phyloP scores from a whole-genome alignment of 1,139 yeast genomes.

The Pichiaceae sp. region DNA sequence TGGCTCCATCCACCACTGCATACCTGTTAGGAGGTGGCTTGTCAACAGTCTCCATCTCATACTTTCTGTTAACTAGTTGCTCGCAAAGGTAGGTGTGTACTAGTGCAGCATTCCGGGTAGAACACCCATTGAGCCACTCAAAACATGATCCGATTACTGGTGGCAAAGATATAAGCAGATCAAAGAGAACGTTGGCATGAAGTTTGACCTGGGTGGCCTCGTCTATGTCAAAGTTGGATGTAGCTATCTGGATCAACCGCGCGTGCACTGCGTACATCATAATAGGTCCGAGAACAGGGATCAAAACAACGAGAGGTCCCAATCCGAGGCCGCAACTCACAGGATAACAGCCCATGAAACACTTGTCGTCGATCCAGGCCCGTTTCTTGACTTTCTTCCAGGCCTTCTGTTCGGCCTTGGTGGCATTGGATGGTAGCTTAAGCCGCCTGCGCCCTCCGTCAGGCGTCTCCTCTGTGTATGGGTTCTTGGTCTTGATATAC shows the following conservation, averaged over 20 bases:
- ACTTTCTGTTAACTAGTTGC: slow-evolving; percentile 27
- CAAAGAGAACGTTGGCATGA: slow-evolving; percentile 67
- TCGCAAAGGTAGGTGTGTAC: slow-evolving; percentile 45
- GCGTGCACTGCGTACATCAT: slow-evolving; percentile 73
- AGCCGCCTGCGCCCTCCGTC: slow-evolving; percentile 46
- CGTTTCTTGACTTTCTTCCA: slow-evolving; percentile 67
- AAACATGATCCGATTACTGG: slow-evolving; percentile 74
- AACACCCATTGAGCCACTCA: slow-evolving; percentile 76
- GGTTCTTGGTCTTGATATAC: slow-evolving; percentile 54
- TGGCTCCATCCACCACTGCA: not conserved
- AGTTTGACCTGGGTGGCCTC: slow-evolving; percentile 50
- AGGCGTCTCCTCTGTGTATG: slow-evolving; percentile 47
- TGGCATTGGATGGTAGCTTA: slow-evolving; percentile 48
- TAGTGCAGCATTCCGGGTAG: slow-evolving; percentile 82
- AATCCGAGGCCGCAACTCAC: slow-evolving; percentile 72
- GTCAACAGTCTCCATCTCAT: not conserved
- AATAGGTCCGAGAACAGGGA: slow-evolving; percentile 79
- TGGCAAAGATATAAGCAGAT: slow-evolving; percentile 63
- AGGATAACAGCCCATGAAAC: slow-evolving; percentile 73
- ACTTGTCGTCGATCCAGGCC: slow-evolving; percentile 84
- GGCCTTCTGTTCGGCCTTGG: slow-evolving; percentile 52
- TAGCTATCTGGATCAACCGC: slow-evolving; percentile 52
- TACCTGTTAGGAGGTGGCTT: not conserved
- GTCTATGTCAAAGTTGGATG: slow-evolving; percentile 51
- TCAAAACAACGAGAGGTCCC: slow-evolving; percentile 56